These are phyloP conservation scores for Microbotryomycetes sp. DNA, from an alignment of 1,284 basidiomycete species.

Conservation along the genomic window DNA sequence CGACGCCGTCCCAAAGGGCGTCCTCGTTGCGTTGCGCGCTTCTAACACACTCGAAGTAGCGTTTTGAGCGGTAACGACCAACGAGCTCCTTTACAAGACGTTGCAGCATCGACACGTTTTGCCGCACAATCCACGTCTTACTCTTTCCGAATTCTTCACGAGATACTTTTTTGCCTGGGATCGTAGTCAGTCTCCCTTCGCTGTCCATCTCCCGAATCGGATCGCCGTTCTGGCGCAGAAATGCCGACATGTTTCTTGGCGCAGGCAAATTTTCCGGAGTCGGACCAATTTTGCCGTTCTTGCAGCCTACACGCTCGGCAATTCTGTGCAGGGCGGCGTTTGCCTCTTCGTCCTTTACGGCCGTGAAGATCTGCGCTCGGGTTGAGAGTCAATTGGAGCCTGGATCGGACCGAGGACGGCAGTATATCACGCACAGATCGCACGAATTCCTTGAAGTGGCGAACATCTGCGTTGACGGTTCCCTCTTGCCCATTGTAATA, in stretches of 20 bases:
- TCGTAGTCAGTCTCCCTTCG: conserved; percentile 1
- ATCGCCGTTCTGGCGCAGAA: neutral
- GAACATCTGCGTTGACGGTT: neutral
- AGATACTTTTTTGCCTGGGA: conserved; percentile 3
- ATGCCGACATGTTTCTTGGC: neutral
- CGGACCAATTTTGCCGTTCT: conserved; percentile 2
- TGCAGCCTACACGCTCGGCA: neutral
- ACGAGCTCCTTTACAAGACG: conserved; percentile 77
- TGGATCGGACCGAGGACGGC: neutral
- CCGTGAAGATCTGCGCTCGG: conserved; percentile 55
- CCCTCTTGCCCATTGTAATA: neutral
- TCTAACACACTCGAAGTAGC: conserved; percentile 83
- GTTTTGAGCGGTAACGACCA: conserved; percentile 74
- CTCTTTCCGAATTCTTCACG: neutral
- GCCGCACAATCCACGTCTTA: conserved; percentile 1
- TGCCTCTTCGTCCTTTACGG: conserved; percentile 58
- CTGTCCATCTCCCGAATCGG: neutral
- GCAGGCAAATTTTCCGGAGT: neutral
- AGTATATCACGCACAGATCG: neutral
- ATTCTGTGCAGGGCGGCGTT: conserved; percentile 42
- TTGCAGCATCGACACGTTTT: conserved; percentile 36
- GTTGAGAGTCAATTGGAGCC: conserved; percentile 47
- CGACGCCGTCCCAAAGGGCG: conserved; percentile 51
- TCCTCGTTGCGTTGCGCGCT: conserved; percentile 59
- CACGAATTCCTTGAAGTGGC: neutral